Evolutionary conservation across 2,329 filamentous ascomycete genomes (phyloP).

Genomic region (Fusarium tanahbumbuense): DNA sequence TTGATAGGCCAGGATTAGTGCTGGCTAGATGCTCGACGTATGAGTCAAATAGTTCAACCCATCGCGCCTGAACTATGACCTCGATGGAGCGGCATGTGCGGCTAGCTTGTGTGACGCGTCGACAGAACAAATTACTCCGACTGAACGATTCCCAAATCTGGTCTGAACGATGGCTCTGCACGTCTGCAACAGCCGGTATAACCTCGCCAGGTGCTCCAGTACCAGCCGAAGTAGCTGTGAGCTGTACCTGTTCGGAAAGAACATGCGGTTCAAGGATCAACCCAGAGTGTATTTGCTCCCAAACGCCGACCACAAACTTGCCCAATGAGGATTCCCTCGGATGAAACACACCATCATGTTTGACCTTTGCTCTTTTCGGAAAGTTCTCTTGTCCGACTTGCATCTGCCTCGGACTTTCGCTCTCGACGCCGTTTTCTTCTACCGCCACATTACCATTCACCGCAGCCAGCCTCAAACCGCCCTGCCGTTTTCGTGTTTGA

Average conservation of each 20-base stretch:
- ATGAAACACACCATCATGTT: not conserved
- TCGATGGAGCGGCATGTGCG: not conserved
- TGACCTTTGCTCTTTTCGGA: not conserved
- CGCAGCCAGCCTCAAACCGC: not conserved
- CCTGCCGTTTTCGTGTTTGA: not conserved
- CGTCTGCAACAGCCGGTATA: not conserved
- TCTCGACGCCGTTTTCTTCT: not conserved
- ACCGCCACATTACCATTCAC: not conserved
- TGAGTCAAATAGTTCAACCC: constrained; percentile 7
- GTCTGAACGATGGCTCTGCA: not conserved
- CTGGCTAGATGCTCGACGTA: not conserved
- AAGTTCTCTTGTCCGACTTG: constrained; percentile 2
- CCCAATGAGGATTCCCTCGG: not conserved
- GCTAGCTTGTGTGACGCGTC: not conserved
- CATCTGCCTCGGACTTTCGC: not conserved
- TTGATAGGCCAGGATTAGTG: not conserved
- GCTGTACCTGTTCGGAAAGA: not conserved
- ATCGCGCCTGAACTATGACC: constrained; percentile 1
- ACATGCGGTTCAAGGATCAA: not conserved
- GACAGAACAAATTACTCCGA: not conserved
- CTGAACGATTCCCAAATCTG: not conserved
- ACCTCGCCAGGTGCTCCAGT: fast-evolving
- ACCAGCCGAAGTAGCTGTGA: not conserved
- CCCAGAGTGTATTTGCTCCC: constrained; percentile 5
- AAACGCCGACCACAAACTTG: not conserved